Percentiles rank a stretch among this genome's conserved stretches.
These are phyloP conservation scores for Passalora sequoiae DNA, from an alignment of 2,329 filamentous ascomycete species.

Conservation along the genomic window DNA sequence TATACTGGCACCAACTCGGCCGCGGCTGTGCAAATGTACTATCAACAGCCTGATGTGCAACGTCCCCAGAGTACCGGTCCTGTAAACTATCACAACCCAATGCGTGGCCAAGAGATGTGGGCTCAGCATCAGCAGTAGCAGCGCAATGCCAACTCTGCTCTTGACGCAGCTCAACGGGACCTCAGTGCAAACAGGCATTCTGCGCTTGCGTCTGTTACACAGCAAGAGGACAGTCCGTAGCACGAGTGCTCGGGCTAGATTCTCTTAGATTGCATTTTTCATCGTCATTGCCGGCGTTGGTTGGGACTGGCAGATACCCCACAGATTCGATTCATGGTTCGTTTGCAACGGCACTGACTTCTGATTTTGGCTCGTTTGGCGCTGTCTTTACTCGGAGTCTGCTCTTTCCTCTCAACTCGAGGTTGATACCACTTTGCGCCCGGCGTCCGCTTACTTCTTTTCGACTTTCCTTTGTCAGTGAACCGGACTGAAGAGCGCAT, in stretches of 20 bases:
- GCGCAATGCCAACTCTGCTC: constrained; percentile 5
- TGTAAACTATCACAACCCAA: constrained; percentile 57
- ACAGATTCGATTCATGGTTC: constrained; percentile 20
- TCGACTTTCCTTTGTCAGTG: constrained; percentile 5
- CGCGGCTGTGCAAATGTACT: constrained; percentile 70
- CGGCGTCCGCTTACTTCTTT: neutral
- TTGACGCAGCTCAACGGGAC: no score
- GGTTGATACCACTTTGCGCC: constrained; percentile 9
- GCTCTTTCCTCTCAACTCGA: constrained; percentile 13
- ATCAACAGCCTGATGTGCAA: constrained; percentile 61
- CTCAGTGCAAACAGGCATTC: no score
- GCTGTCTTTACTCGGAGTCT: constrained; percentile 12
- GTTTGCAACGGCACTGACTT: constrained; percentile 18
- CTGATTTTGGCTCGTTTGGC: constrained; percentile 13
- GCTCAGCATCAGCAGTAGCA: constrained; percentile 35
- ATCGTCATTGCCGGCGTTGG: constrained; percentile 19
- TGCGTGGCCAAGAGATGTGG: constrained; percentile 53
- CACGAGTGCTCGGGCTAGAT: no score
- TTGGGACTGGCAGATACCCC: constrained; percentile 27
- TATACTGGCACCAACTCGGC: constrained; percentile 39
- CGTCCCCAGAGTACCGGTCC: constrained; percentile 66
- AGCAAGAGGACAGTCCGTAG: no score
- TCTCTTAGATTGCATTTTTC: constrained; percentile 17
- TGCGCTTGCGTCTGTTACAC: no score
- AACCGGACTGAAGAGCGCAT: neutral